Percentiles rank a stretch among this genome's conserved stretches.
Conservation (phyloP, 169 alveolate genomes). For the Cystoisospora suis region DNA sequence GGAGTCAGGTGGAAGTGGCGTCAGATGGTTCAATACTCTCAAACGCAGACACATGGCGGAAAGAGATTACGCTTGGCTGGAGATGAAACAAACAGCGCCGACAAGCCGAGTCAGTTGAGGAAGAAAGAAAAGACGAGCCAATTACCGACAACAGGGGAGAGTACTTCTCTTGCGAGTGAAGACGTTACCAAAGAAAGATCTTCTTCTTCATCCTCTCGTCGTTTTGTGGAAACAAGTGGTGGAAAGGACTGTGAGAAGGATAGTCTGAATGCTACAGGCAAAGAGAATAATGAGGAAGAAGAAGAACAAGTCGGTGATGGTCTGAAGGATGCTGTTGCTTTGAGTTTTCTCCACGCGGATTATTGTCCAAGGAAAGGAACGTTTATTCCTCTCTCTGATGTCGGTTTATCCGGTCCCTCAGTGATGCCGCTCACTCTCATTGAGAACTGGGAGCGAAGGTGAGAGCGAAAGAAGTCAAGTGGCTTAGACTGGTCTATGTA, state of each 20-base stretch:
- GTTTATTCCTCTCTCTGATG: not conserved
- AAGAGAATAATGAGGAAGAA: not conserved
- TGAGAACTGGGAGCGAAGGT: not conserved
- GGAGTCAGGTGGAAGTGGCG: constrained; percentile 14
- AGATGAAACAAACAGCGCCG: not conserved
- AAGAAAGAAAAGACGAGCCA: not conserved
- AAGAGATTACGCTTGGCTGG: not conserved
- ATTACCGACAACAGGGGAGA: not conserved
- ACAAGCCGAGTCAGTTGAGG: not conserved
- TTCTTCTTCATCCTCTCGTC: not conserved
- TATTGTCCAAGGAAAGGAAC: not conserved
- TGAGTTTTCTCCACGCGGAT: constrained; percentile 2
- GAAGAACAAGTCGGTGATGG: not conserved
- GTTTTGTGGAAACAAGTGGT: not conserved
- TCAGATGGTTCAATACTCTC: no score
- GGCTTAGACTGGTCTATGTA: no score
- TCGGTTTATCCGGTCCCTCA: not conserved
- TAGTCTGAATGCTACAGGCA: not conserved
- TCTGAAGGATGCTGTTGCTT: constrained; percentile 5
- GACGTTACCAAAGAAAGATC: not conserved
- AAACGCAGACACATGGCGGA: not conserved
- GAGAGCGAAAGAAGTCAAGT: no score
- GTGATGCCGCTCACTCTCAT: not conserved
- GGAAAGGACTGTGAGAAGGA: not conserved
- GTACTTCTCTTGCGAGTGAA: not conserved